Base-by-base conservation (phyloP, 768 basidiomycete genomes). In the Boletus reticulatus region DNA sequence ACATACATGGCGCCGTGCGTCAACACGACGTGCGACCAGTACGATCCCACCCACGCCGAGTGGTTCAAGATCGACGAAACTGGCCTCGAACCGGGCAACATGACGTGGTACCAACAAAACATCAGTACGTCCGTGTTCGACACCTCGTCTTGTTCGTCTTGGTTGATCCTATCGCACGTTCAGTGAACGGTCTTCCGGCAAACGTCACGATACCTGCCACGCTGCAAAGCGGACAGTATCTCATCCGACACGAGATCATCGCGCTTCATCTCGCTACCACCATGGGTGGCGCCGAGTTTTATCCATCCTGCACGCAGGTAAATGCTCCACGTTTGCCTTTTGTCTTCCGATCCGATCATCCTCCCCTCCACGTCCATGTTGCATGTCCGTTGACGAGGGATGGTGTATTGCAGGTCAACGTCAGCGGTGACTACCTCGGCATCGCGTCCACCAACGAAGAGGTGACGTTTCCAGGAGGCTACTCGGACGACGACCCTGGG, bases 181-280 rank as follows among this genome's bases (percentile, higher is more conserved):
- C 53, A 78, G 80, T 78, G 72, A 58, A 68, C 8, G 80, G 83
- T 10, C 61, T 51, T 3, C 67, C 75, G 4, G 76, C 77, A 0
- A 73, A 65, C 14, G 70, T 80, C 2, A 75, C 71, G 0, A 62
- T 86, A 45, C 84, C 84, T 1, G 57, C 69, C 19, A 79, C 78
- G 43, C 67, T 92, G 51, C 76, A 82, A 3, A 72, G 85, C 4
- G 90, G 90, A 6, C 81, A 86, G 61, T 92, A 92, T 68, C 75
- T 92, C 55, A 68, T 91, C 65, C 87, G 89, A 1, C 84, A 89
- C 67, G 89, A 92, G 67, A 86, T 92, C 69, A 85, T 92, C 67
- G 85, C 86, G 11, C 80, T 92, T 14, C 90, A 92, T 63, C 77
- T 84, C 44, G 89, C 79, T 7, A 75, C 65, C n/a, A 59, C 63